Conservation (phyloP, 345 rosid genomes). For the Gossypium mustelinum region DNA sequence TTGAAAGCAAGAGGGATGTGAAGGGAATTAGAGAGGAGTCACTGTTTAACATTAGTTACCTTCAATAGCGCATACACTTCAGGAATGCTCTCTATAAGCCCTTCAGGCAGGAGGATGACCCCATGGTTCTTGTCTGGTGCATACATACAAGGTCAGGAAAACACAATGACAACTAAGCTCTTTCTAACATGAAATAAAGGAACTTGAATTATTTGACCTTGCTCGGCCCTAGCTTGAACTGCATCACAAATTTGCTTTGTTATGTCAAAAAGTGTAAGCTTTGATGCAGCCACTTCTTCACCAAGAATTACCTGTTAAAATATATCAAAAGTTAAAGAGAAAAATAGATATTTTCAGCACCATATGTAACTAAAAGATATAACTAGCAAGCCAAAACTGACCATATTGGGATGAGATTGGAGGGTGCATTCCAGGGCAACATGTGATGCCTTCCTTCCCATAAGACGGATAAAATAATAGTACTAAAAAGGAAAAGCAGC, state of each 20-base stretch:
- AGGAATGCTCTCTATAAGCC: slow-evolving; percentile 94
- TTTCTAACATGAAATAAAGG: slow-evolving; percentile 10
- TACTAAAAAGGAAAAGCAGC: slow-evolving; percentile 47
- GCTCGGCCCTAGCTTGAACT: slow-evolving; percentile 84
- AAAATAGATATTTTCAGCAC: slow-evolving; percentile 26
- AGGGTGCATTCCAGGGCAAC: slow-evolving; percentile 98
- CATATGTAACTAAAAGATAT: slow-evolving; percentile 16
- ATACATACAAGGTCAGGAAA: slow-evolving; percentile 22
- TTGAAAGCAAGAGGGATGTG: slow-evolving; percentile 72
- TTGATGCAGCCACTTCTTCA: slow-evolving; percentile 98
- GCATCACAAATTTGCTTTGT: slow-evolving; percentile 94
- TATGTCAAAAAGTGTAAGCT: slow-evolving; percentile 91
- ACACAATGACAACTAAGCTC: slow-evolving; percentile 10
- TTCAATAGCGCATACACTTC: slow-evolving; percentile 89
- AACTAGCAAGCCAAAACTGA: slow-evolving; percentile 28
- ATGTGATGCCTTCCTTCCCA: slow-evolving; percentile 96
- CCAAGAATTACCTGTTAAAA: slow-evolving; percentile 76
- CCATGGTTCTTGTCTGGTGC: slow-evolving; percentile 83
- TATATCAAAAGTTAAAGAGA: slow-evolving; percentile 12
- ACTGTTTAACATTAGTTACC: slow-evolving; percentile 81
- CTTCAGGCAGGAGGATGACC: slow-evolving; percentile 95
- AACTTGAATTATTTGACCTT: slow-evolving; percentile 42
- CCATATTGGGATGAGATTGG: slow-evolving; percentile 99
- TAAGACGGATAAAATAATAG: slow-evolving; percentile 93
- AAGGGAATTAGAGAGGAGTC: slow-evolving; percentile 53